phyloP scores from a whole-genome alignment of 73 alveolate species.

The Symbiodinium natans region DNA sequence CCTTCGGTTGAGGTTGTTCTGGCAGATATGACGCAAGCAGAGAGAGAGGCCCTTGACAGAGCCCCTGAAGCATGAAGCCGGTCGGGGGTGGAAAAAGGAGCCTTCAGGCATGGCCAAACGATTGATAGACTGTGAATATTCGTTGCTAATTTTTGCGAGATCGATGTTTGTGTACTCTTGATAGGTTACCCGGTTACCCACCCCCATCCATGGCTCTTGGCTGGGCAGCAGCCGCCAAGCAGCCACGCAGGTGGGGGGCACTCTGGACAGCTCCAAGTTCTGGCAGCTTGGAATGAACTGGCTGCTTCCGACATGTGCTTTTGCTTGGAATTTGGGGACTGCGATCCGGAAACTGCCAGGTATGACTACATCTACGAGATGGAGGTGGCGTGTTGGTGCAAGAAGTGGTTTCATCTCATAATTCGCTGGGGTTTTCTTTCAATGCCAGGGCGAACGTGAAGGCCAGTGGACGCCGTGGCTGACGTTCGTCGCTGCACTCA shows the following conservation, averaged over 20 bases:
- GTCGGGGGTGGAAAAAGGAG: too few species aligned
- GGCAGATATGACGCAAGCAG: too few species aligned
- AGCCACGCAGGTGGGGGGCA: conserved; percentile 55
- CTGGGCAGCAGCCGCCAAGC: not conserved
- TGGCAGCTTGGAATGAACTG: conserved; percentile 42
- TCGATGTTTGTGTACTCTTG: too few species aligned
- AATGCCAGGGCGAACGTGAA: conserved; percentile 61
- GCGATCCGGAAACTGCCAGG: conserved; percentile 18
- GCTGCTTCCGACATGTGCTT: not conserved
- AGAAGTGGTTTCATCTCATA: not conserved
- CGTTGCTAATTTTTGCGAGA: too few species aligned
- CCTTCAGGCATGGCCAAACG: too few species aligned
- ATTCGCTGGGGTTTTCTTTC: not conserved
- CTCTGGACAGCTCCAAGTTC: conserved; percentile 67
- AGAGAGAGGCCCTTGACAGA: too few species aligned
- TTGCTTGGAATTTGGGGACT: not conserved
- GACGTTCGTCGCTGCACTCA: not conserved
- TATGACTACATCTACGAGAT: conserved; percentile 50
- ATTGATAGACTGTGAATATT: too few species aligned
- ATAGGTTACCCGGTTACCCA: too few species aligned
- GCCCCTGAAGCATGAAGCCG: too few species aligned
- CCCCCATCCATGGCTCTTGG: too few species aligned
- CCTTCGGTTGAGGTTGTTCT: too few species aligned
- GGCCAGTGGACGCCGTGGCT: conserved; percentile 91
- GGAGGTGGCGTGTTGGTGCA: not conserved